A percentile compares a stretch with the other conserved stretches of the same genome.
Evolutionary conservation across 768 basidiomycete genomes (phyloP).

Genomic region (Termitomyces eurrhizus): DNA sequence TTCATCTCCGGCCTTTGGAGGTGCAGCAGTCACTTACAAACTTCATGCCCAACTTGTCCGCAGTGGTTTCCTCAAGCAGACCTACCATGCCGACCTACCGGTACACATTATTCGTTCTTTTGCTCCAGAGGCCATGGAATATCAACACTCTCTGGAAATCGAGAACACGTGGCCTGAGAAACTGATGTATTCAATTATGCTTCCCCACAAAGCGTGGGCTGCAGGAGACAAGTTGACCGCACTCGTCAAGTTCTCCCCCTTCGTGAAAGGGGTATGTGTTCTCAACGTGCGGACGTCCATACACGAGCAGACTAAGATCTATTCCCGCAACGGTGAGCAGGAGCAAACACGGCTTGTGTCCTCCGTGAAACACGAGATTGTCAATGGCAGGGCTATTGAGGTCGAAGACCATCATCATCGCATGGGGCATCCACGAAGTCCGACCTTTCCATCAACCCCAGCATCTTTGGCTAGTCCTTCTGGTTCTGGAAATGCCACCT

Average conservation of each 20-base stretch:
- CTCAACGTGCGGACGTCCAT: conserved; percentile 62
- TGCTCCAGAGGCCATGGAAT: conserved; percentile 82
- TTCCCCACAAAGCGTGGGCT: conserved; percentile 96
- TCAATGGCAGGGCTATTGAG: conserved; percentile 51
- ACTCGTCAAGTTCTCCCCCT: conserved; percentile 81
- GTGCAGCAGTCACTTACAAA: conserved; percentile 80
- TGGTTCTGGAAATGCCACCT: neutral
- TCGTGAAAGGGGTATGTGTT: conserved; percentile 80
- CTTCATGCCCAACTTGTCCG: conserved; percentile 83
- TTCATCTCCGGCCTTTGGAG: conserved; percentile 46
- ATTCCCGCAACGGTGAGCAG: conserved; percentile 48
- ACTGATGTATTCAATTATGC: conserved; percentile 90
- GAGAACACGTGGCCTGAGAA: conserved; percentile 98
- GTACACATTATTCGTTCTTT: conserved; percentile 74
- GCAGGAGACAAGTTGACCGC: conserved; percentile 83
- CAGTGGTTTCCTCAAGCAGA: conserved; percentile 61
- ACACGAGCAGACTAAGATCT: conserved; percentile 69
- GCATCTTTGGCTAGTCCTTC: conserved; percentile 11
- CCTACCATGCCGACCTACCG: conserved; percentile 57
- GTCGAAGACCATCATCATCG: conserved; percentile 21
- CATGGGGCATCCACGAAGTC: conserved; percentile 14
- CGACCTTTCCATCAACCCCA: conserved; percentile 12
- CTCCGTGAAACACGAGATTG: conserved; percentile 64
- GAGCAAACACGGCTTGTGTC: conserved; percentile 60
- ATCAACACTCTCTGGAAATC: conserved; percentile 92